A percentile compares a stretch with the other conserved stretches of the same genome.
phyloP scores from a whole-genome alignment of 2,329 filamentous ascomycete genomes.

The Xylaria sp. region DNA sequence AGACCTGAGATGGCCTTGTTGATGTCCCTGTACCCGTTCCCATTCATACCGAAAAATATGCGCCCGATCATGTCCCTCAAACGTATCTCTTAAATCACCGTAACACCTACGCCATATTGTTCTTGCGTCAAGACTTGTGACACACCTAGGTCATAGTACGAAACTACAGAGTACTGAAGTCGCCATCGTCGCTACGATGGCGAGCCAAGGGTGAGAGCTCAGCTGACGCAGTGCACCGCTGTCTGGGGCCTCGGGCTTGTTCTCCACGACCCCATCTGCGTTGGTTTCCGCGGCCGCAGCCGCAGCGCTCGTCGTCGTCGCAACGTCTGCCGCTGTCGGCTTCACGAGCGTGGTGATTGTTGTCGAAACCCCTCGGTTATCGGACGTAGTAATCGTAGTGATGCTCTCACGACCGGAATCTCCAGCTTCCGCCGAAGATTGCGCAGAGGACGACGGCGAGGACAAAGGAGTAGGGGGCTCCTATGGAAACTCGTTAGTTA shows the following conservation, averaged over 20 bases:
- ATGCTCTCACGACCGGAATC: constrained; percentile 52
- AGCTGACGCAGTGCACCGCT: constrained; percentile 7
- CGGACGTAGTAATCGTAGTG: constrained; percentile 54
- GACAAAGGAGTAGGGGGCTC: constrained; percentile 50
- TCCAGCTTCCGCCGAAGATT: constrained; percentile 42
- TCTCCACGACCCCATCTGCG: not conserved
- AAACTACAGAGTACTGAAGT: constrained; percentile 14
- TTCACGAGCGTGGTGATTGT: constrained; percentile 47
- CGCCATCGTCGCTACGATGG: constrained; percentile 3
- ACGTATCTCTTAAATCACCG: not conserved
- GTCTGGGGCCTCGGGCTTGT: constrained; percentile 25
- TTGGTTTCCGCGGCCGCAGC: constrained; percentile 2
- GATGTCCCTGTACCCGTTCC: constrained; percentile 4
- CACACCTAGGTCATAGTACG: constrained; percentile 13
- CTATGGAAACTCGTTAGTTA: constrained; percentile 39
- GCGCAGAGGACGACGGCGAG: constrained; percentile 38
- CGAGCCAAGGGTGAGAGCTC: constrained; percentile 5
- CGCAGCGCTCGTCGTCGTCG: not conserved
- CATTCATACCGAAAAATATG: not conserved
- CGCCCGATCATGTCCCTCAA: not conserved
- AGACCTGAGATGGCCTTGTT: not conserved
- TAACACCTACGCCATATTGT: constrained; percentile 11
- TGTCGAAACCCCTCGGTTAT: constrained; percentile 8
- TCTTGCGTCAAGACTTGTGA: not conserved
- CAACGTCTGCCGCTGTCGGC: not conserved